Evolutionary conservation across 139 green algal genomes (phyloP).

Genomic region (Dunaliella sp.): DNA sequence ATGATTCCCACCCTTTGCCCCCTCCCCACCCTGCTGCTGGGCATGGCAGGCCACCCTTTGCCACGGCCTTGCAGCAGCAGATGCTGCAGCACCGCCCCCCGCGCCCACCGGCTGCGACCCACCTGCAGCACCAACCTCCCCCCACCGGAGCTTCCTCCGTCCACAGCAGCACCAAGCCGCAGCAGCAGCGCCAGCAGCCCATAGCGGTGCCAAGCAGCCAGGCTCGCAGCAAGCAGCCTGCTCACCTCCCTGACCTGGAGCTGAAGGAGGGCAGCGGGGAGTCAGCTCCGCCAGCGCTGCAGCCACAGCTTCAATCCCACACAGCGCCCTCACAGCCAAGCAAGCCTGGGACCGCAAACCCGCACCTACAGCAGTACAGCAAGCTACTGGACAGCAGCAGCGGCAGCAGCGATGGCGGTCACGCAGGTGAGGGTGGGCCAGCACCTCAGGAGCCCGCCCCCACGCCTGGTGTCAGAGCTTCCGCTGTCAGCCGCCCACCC

Average conservation of each 20-base stretch:
- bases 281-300: no score
- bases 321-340: no score
- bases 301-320: background rate
- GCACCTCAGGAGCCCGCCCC: background rate
- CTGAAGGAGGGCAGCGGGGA: background rate
- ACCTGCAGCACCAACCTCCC: slow-evolving; percentile 1
- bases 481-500: background rate
- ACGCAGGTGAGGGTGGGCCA: background rate
- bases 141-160: no score
- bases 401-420: background rate
- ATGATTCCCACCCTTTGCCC: background rate
- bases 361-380: background rate
- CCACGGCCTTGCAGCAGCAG: background rate
- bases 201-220: background rate
- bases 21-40: background rate
- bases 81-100: background rate
- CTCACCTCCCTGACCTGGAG: background rate
- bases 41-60: background rate
- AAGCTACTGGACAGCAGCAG: background rate
- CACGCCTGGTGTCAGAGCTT: background rate
- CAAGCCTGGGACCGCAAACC: background rate
- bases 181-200: background rate
- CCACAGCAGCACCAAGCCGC: slow-evolving; percentile 11
- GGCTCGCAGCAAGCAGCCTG: background rate
- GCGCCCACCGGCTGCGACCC: background rate